Conservation (phyloP, 176 grass and related monocot genomes). For the Aegilops longissima region DNA sequence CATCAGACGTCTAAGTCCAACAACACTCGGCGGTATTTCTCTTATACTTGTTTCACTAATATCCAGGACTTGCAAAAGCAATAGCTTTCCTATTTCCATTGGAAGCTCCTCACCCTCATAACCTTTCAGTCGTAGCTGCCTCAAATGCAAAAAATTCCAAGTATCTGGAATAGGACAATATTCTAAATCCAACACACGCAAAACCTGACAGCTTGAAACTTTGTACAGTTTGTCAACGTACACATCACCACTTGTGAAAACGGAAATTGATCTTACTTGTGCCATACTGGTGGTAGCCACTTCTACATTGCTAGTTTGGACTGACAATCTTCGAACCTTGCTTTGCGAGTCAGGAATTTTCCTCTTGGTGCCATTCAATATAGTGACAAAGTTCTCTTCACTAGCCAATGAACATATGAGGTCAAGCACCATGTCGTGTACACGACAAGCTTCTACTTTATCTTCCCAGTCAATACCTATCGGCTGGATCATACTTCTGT, state of each 20-base stretch:
- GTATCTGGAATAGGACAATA: neutral
- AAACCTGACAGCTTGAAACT: neutral
- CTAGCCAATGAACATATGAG: neutral
- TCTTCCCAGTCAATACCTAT: too few relatives aligned
- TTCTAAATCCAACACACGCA: neutral
- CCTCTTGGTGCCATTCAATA: neutral
- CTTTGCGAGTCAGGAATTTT: neutral
- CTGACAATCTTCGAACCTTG: neutral
- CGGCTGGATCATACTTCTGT: too few relatives aligned
- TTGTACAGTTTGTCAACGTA: too few relatives aligned
- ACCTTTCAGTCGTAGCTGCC: neutral
- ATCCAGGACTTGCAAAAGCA: neutral
- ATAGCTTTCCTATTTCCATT: neutral
- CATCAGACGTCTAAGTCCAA: too few relatives aligned
- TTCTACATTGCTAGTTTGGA: neutral
- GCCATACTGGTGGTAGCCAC: neutral
- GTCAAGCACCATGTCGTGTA: too few relatives aligned
- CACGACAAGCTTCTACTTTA: neutral
- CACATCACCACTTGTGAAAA: too few relatives aligned
- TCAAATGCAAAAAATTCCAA: neutral
- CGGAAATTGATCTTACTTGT: neutral
- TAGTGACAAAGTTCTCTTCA: neutral
- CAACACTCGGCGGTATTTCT: neutral
- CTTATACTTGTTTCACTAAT: neutral
- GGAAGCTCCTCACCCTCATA: neutral